phyloP scores from a whole-genome alignment of 2,329 filamentous ascomycete species.

The Colletotrichum sp. region DNA sequence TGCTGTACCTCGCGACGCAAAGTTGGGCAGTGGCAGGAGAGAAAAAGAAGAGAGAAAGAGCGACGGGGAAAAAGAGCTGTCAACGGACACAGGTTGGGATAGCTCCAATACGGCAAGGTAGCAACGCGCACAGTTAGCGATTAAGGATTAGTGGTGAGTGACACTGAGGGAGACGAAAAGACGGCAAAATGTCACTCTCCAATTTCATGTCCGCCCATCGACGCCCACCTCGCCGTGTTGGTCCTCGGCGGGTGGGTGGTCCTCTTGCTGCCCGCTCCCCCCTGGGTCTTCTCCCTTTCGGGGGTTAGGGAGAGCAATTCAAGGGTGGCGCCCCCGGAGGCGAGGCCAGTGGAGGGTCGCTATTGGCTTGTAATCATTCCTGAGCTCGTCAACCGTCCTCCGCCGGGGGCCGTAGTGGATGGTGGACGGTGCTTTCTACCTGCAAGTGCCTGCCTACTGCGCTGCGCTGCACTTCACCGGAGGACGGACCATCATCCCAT shows the following conservation, averaged over 20 bases:
- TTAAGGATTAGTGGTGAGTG: neutral
- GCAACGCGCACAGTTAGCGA: neutral
- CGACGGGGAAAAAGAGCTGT: neutral
- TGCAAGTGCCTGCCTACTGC: neutral
- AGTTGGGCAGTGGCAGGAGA: neutral
- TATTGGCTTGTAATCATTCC: neutral
- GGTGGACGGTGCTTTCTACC: neutral
- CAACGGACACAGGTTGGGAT: neutral
- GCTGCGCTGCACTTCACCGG: neutral
- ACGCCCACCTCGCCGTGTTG: neutral
- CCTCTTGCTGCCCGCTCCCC: neutral
- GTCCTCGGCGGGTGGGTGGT: neutral
- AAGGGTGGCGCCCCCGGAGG: neutral
- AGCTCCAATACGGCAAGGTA: neutral
- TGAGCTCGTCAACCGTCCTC: neutral
- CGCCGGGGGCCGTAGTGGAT: neutral
- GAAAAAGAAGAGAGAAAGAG: neutral
- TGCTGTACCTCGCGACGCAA: neutral
- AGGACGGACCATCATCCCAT: neutral
- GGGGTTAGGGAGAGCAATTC: neutral
- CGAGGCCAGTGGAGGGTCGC: neutral
- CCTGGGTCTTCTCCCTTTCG: neutral
- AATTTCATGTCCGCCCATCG: neutral
- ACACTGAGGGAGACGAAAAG: neutral
- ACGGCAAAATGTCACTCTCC: neutral